Percentiles rank a stretch among this genome's conserved stretches.
phyloP scores from a whole-genome alignment of 805 yeast genomes.

The Saccharomyces jurei region DNA sequence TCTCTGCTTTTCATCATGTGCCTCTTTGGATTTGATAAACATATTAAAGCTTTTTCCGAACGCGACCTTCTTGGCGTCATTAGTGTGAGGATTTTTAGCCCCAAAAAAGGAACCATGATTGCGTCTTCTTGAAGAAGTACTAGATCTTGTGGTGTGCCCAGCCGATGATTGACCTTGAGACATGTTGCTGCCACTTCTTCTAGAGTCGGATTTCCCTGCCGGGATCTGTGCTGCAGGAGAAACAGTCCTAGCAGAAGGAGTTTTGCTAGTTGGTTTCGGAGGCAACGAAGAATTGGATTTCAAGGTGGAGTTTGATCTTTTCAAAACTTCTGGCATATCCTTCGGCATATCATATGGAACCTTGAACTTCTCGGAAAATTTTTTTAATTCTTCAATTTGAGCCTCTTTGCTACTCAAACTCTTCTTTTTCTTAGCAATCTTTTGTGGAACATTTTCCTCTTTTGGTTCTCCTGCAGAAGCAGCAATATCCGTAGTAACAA shows the following conservation, averaged over 20 bases:
- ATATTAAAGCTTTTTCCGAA: slow-evolving; percentile 44
- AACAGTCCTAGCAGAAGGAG: slow-evolving; percentile 5
- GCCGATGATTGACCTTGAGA: slow-evolving; percentile 22
- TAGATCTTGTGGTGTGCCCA: slow-evolving; percentile 10
- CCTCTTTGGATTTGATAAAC: slow-evolving; percentile 39
- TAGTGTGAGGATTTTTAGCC: slow-evolving; percentile 27
- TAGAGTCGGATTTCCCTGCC: slow-evolving; percentile 16
- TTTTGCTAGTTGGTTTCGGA: slow-evolving; percentile 15
- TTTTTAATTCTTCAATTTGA: slow-evolving; percentile 62
- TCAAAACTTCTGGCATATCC: slow-evolving; percentile 22
- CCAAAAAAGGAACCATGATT: slow-evolving; percentile 34
- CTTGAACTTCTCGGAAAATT: slow-evolving; percentile 76
- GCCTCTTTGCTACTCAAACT: slow-evolving; percentile 34
- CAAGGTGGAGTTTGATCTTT: slow-evolving; percentile 8
- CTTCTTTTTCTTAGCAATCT: not conserved
- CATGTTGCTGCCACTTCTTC: slow-evolving; percentile 16
- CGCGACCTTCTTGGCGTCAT: slow-evolving; percentile 24
- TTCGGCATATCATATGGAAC: slow-evolving; percentile 54
- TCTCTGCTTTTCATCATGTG: slow-evolving; percentile 26
- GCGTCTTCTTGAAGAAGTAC: slow-evolving; percentile 21
- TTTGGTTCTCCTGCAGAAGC: not conserved
- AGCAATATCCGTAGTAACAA: slow-evolving; percentile 2
- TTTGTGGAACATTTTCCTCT: not conserved
- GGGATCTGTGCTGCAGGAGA: slow-evolving; percentile 18
- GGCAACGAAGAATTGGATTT: slow-evolving; percentile 21